Evolutionary conservation across 75 land plant species (phyloP).

Genomic region (Adiantum capillusveneris): DNA sequence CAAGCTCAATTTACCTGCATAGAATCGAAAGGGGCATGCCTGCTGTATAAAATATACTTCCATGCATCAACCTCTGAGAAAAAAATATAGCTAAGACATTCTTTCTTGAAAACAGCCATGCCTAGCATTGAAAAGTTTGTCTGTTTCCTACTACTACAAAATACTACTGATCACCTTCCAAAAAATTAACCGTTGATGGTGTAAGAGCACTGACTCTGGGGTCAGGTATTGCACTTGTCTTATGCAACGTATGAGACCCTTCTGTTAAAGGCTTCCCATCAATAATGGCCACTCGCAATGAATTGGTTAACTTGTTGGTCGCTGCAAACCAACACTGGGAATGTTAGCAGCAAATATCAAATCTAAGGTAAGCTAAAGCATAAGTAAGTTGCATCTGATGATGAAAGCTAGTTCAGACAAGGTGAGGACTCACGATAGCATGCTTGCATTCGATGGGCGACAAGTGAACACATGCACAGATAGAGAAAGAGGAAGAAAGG

Average conservation of each 20-base stretch:
- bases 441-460: too few species aligned
- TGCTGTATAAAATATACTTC: slow-evolving; percentile 53
- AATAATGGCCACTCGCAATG: slow-evolving; percentile 71
- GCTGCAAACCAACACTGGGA: slow-evolving; percentile 37
- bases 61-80: slow-evolving; percentile 82
- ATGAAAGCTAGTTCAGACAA: too few species aligned
- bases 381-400: too few species aligned
- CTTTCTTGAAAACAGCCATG: too few species aligned
- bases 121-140: too few species aligned
- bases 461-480: too few species aligned
- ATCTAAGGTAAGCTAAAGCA: too few species aligned
- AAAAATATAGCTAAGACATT: too few species aligned
- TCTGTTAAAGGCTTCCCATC: slow-evolving; percentile 67
- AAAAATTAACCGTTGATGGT: slow-evolving; percentile 79
- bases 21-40: slow-evolving; percentile 77
- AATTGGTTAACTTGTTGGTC: slow-evolving; percentile 61
- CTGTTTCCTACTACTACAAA: too few species aligned
- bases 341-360: too few species aligned
- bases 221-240: slow-evolving; percentile 63
- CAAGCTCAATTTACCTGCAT: slow-evolving; percentile 99
- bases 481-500: too few species aligned
- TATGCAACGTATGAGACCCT: slow-evolving; percentile 12
- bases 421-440: too few species aligned
- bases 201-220: slow-evolving; percentile 89
- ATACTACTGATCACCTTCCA: slow-evolving; percentile 61